These are phyloP conservation scores for Candida parachauliodes DNA, from an alignment of 805 yeast species.

Conservation along the genomic window DNA sequence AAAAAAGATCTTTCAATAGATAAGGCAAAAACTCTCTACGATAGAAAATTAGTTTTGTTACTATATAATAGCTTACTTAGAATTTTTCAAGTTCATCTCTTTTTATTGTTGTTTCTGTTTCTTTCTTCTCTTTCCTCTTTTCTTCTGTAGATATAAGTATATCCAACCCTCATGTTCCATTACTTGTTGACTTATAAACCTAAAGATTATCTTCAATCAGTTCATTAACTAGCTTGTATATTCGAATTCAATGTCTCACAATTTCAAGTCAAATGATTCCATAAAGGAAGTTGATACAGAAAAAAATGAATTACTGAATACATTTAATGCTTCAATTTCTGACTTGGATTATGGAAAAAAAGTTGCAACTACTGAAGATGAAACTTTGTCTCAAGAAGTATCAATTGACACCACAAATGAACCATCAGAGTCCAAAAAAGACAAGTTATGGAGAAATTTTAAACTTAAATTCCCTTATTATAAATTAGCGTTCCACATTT, in stretches of 20 bases:
- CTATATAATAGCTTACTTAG: too few species aligned
- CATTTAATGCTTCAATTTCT: background rate
- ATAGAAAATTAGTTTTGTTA: too few species aligned
- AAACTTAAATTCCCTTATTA: conserved; percentile 15
- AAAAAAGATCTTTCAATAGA: too few species aligned
- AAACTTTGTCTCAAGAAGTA: conserved; percentile 2
- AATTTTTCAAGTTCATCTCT: background rate
- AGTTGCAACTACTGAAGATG: background rate
- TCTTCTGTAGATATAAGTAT: conserved; percentile 1
- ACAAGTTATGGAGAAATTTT: conserved; percentile 7
- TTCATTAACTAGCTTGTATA: conserved; percentile 1
- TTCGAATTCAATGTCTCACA: background rate
- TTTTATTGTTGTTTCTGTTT: background rate
- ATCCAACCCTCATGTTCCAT: conserved; percentile 8
- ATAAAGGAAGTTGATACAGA: conserved; percentile 7
- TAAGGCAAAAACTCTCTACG: too few species aligned
- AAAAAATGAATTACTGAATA: background rate
- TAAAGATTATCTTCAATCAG: conserved; percentile 10
- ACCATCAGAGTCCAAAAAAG: conserved; percentile 1
- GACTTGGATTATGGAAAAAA: conserved; percentile 9
- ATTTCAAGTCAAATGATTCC: conserved; percentile 4
- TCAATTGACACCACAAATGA: conserved; percentile 2
- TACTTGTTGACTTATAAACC: conserved; percentile 9
- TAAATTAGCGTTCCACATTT: conserved; percentile 17
- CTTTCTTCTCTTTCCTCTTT: conserved; percentile 8